Evolutionary conservation across 2,329 filamentous ascomycete species (phyloP).

Genomic region (Cytospora leucostoma): DNA sequence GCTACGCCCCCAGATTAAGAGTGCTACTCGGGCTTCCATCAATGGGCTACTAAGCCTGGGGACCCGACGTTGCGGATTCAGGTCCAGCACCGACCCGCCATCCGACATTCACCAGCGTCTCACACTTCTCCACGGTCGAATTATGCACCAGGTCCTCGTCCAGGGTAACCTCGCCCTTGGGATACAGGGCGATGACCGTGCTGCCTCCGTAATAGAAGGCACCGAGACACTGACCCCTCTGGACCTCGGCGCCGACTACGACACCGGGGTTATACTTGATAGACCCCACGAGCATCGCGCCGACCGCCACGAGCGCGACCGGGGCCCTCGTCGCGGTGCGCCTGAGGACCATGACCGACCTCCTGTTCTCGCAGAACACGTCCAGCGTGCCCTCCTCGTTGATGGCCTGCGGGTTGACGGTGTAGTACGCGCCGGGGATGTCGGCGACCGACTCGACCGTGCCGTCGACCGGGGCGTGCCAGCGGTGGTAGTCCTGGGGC

Average conservation of each 20-base stretch:
- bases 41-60: not conserved
- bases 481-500: slow-evolving; percentile 49
- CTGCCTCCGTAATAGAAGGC: slow-evolving; percentile 45
- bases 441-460: slow-evolving; percentile 40
- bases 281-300: slow-evolving; percentile 46
- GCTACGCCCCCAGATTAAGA: not conserved
- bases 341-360: slow-evolving; percentile 42
- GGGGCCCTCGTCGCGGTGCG: slow-evolving; percentile 34
- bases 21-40: not conserved
- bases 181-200: slow-evolving; percentile 44
- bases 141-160: slow-evolving; percentile 44
- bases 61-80: not conserved
- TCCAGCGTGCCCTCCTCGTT: slow-evolving; percentile 41
- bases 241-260: slow-evolving; percentile 36
- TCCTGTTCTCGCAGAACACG: slow-evolving; percentile 46
- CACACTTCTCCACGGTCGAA: slow-evolving; percentile 39
- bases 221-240: slow-evolving; percentile 43
- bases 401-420: slow-evolving; percentile 40
- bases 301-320: slow-evolving; percentile 43
- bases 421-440: slow-evolving; percentile 46
- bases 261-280: slow-evolving; percentile 43
- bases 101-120: slow-evolving; percentile 43
- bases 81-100: slow-evolving; percentile 33
- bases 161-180: slow-evolving; percentile 38
- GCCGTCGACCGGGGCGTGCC: slow-evolving; percentile 45